Evolutionary conservation across 176 grass and related monocot genomes (phyloP).

Genomic region (Oryza meyeriana): DNA sequence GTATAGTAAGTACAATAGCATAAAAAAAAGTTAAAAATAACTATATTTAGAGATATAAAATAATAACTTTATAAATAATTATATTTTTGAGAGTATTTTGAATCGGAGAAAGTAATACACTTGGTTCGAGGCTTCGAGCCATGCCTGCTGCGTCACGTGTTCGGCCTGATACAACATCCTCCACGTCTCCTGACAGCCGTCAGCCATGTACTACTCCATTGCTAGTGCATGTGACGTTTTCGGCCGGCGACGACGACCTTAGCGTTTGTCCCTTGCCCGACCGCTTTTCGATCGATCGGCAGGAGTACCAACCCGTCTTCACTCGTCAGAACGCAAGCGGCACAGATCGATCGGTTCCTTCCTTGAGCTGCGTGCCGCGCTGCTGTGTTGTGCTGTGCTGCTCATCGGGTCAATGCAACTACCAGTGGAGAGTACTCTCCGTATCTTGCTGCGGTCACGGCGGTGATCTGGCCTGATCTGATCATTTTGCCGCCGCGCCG

Average conservation of each 20-base stretch:
- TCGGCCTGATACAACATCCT: too few relatives aligned
- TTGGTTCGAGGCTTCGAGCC: too few relatives aligned
- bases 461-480: neutral
- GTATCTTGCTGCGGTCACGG: slow-evolving; percentile 27
- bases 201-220: too few relatives aligned
- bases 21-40: too few relatives aligned
- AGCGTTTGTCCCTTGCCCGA: neutral
- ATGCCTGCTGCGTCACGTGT: too few relatives aligned
- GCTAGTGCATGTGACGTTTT: neutral
- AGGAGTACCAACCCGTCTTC: neutral
- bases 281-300: neutral
- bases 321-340: neutral
- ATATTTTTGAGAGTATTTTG: too few relatives aligned
- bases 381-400: too few relatives aligned
- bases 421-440: neutral
- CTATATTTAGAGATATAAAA: too few relatives aligned
- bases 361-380: slow-evolving; percentile 5
- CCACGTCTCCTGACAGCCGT: too few relatives aligned
- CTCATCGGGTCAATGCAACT: slow-evolving; percentile 38
- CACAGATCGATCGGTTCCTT: neutral
- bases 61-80: too few relatives aligned
- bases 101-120: too few relatives aligned
- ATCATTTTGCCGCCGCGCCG: neutral
- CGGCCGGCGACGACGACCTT: neutral
- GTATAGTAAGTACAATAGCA: too few relatives aligned